These are phyloP conservation scores for Phyllosticta citriasiana DNA, from an alignment of 2,329 filamentous ascomycete genomes.

Conservation along the genomic window DNA sequence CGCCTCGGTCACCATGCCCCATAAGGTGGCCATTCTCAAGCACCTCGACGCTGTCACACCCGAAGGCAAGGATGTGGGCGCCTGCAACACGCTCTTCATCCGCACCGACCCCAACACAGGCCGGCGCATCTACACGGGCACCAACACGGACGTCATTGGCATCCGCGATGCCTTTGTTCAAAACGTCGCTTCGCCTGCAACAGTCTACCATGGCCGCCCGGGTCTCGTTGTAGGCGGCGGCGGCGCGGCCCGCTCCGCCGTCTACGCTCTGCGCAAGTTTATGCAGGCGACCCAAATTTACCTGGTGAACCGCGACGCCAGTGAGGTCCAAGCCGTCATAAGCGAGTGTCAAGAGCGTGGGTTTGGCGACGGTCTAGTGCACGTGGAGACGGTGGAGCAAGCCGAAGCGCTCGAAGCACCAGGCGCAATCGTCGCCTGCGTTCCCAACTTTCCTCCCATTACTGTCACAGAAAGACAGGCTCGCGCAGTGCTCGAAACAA, in stretches of 20 bases:
- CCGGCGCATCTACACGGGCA: slow-evolving; percentile 52
- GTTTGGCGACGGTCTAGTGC: slow-evolving; percentile 50
- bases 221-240: slow-evolving; percentile 69
- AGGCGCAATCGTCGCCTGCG: slow-evolving; percentile 60
- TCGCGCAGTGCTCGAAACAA: slow-evolving; percentile 44
- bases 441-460: slow-evolving; percentile 65
- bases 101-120: slow-evolving; percentile 38
- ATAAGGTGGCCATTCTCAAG: slow-evolving; percentile 67
- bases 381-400: slow-evolving; percentile 52
- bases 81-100: slow-evolving; percentile 71
- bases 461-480: slow-evolving; percentile 53
- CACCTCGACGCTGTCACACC: slow-evolving; percentile 64
- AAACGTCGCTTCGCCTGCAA: slow-evolving; percentile 34
- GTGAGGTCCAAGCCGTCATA: slow-evolving; percentile 58
- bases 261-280: slow-evolving; percentile 64
- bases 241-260: slow-evolving; percentile 65
- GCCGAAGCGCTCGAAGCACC: slow-evolving; percentile 49
- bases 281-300: slow-evolving; percentile 61
- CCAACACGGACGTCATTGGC: slow-evolving; percentile 74
- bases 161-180: slow-evolving; percentile 60
- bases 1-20: slow-evolving; percentile 71
- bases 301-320: slow-evolving; percentile 62
- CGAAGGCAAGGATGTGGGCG: slow-evolving; percentile 63
- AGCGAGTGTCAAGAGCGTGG: slow-evolving; percentile 50
- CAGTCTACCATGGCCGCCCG: slow-evolving; percentile 47